Base-by-base conservation (phyloP, 345 rosid genomes). In the Barbarea vulgaris region DNA sequence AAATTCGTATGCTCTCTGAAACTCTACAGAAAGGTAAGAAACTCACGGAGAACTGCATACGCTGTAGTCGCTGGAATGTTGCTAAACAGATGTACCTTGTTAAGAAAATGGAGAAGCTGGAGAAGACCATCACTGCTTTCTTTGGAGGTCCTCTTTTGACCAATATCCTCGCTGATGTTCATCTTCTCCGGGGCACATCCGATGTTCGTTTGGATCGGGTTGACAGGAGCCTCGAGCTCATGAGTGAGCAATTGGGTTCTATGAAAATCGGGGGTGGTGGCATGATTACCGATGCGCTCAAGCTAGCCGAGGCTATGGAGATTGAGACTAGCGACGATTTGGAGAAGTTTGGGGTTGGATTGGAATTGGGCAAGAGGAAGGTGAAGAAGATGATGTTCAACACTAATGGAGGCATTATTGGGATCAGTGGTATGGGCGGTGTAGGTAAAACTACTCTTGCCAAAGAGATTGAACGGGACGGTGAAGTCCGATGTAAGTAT, bases 391-490 rank as follows among this genome's bases (percentile, higher is more conserved):
- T 88, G 96, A n/a, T 94, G 18, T 75, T 82, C 17, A 84, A 88
- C 0, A 72, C 65, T 59, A 57, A 70, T 17, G 72, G 66, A 28
- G 72, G 69, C 27, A 59, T 90, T 60, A 52, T 89, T 48, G 97
- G 93, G 57, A 90, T 91, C 42, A 60, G 65, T 69, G 97, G 99
- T 4, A 91, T 90, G 72, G 99, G 96, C 1, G 98, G 97, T 18
- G 91, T 90, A 0, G 98, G 98, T 0, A 94, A 94, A 62, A 91
- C 98, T 5, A 91, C 98, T 64, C 78, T 94, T 78, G 98, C 93
- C 25, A 71, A 56, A 70, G 93, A 94, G 73, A 53, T 87, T 71
- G 77, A 84, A 57, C 84, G 74, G 70, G 98, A 94, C 58, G 72
- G 73, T 67, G 79, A 85, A 81, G 86, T 94, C 31, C 77, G 63